phyloP scores from a whole-genome alignment of 2,329 filamentous ascomycete genomes.

The Colletotrichum spaethianum region DNA sequence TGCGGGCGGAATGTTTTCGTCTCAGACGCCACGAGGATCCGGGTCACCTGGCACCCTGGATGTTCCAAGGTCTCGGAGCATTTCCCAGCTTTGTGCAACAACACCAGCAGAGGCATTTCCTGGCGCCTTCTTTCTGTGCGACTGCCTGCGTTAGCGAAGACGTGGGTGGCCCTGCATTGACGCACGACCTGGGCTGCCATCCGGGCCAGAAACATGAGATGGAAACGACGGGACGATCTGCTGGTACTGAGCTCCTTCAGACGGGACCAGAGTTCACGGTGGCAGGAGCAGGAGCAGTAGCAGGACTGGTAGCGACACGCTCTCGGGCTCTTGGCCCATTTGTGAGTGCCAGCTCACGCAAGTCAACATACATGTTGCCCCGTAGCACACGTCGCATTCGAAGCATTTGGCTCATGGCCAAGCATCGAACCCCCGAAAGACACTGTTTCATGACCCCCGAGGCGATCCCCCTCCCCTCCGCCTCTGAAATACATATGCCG shows the following conservation, averaged over 20 bases:
- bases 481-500: not conserved
- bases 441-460: constrained; percentile 38
- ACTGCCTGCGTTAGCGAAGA: not conserved
- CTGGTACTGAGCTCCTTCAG: constrained; percentile 20
- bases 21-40: constrained; percentile 3
- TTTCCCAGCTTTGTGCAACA: not conserved
- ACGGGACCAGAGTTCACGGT: constrained; percentile 20
- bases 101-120: no score
- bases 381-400: not conserved
- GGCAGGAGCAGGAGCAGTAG: not conserved
- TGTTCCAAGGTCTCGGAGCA: not conserved
- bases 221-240: constrained; percentile 39
- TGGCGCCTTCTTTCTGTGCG: not conserved
- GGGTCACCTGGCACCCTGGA: not conserved
- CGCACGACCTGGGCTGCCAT: not conserved
- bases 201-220: constrained; percentile 14
- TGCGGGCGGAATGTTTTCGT: constrained; percentile 10
- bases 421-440: constrained; percentile 31
- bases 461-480: constrained; percentile 34
- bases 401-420: constrained; percentile 29
- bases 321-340: not conserved
- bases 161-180: constrained; percentile 5
- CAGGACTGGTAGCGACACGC: not conserved
- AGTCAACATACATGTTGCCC: no score
- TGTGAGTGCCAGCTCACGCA: not conserved